Evolutionary conservation across 2,329 filamentous ascomycete genomes (phyloP), one percentile per base, ranked within the genome.

Genomic region (Chrysosporium keratinophilum): DNA sequence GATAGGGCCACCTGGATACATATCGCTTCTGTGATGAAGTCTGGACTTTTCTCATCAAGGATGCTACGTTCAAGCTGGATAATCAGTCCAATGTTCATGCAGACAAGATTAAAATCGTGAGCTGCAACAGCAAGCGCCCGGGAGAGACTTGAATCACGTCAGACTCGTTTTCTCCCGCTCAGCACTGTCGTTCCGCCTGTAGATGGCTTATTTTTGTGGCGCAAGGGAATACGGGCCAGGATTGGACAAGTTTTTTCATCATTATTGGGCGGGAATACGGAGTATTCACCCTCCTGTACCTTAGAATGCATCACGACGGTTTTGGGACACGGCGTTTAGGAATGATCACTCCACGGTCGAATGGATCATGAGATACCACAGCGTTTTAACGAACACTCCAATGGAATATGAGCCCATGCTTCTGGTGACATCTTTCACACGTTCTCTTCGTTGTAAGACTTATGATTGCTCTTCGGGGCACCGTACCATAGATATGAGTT

Each of bases 21-120:
- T 98, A 98, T 76, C 86, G 93, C 62, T 98, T 98, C 79, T 98
- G 93, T 76, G 93, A 98, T 73, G 93, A 98, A 74, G 93, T 98
- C 56, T 98, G 93, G 93, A 98, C 93, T 1, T 98, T 98, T 71
- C 80, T 98, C 55, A 95, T 98, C 73, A 96, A 96, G 73, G 93
- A 97, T 61, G 90, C 97, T 54, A 89, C 84, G n/a, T 97, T 98
- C 76, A 98, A 98, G 75, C 85, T 97, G 75, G 91, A 97, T 63
- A 88, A 85, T 61, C 81, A 80, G 54, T 80, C 83, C 57, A 80
- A 81, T 0, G 82, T 97, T 12, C 75, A 80, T 37, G 89, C 90
- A 17, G 91, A 96, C 67, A 91, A 89, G 69, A 87, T 98, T 71
- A 97, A 97, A 82, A 98, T 98, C 62, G 93, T 98, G 48, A 94